These are phyloP conservation scores for Aspergillus novoparasiticus DNA, from an alignment of 2,329 filamentous ascomycete species.

Conservation along the genomic window DNA sequence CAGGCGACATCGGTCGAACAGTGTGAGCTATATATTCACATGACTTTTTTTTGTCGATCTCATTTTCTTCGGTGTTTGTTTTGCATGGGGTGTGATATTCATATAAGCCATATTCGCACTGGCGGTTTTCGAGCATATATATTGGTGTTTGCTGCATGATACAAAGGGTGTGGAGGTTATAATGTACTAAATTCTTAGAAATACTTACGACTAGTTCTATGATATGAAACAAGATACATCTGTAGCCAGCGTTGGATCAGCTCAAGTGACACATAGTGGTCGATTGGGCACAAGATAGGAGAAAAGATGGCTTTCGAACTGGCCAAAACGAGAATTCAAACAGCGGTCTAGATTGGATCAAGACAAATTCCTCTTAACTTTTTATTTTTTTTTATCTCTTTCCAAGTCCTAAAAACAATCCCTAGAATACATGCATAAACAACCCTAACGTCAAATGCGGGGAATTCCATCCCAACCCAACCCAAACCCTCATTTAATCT, in stretches of 20 bases:
- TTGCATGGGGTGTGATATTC: neutral
- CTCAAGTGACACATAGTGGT: neutral
- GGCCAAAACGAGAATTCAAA: neutral
- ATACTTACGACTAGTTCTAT: neutral
- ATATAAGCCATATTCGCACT: neutral
- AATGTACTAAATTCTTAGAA: neutral
- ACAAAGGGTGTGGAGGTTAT: neutral
- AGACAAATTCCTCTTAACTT: too few species aligned
- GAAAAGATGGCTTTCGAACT: neutral
- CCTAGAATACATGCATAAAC: neutral
- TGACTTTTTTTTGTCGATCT: neutral
- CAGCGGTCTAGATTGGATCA: neutral
- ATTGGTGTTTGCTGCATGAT: neutral
- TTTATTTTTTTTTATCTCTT: neutral
- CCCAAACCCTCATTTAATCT: neutral
- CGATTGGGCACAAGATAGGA: neutral
- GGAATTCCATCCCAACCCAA: neutral
- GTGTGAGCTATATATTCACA: neutral
- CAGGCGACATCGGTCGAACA: neutral
- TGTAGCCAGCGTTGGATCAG: neutral
- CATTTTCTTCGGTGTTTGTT: neutral
- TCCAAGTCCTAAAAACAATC: too few species aligned
- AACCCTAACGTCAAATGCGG: neutral
- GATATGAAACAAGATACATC: neutral
- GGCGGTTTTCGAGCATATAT: neutral